phyloP scores from a whole-genome alignment of 2,329 filamentous ascomycete species.

The Fusarium nanum region DNA sequence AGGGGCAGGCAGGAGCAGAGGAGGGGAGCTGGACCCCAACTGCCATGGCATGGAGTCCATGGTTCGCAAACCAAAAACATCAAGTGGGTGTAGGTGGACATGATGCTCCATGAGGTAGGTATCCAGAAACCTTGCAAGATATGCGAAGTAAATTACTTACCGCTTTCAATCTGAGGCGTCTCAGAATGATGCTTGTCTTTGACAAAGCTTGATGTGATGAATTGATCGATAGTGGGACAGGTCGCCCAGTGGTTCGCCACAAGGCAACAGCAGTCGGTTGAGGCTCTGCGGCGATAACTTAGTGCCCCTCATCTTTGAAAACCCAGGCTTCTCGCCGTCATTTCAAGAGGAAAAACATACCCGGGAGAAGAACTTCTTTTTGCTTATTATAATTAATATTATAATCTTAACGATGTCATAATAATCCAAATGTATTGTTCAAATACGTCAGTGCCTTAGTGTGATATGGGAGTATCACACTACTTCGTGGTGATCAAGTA shows the following conservation, averaged over 20 bases:
- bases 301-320: neutral
- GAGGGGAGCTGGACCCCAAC: neutral
- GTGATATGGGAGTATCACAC: neutral
- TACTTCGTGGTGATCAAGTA: neutral
- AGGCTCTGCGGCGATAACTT: conserved; percentile 12
- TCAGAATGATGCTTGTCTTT: neutral
- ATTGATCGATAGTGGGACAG: neutral
- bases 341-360: neutral
- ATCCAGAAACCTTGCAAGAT: neutral
- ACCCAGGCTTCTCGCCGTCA: neutral
- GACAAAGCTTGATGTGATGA: neutral
- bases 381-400: neutral
- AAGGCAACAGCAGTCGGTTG: neutral
- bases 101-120: neutral
- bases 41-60: too few relatives aligned
- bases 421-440: neutral
- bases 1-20: neutral
- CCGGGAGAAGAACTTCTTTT: neutral
- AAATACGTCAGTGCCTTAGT: neutral
- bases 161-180: neutral
- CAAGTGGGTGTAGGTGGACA: neutral
- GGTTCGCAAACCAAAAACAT: conserved; percentile 4
- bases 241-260: conserved; percentile 6
- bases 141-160: neutral
- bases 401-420: neutral